These are phyloP conservation scores for Phytophthora palmivora DNA, from an alignment of 352 stramenopile genomes.

Conservation along the genomic window DNA sequence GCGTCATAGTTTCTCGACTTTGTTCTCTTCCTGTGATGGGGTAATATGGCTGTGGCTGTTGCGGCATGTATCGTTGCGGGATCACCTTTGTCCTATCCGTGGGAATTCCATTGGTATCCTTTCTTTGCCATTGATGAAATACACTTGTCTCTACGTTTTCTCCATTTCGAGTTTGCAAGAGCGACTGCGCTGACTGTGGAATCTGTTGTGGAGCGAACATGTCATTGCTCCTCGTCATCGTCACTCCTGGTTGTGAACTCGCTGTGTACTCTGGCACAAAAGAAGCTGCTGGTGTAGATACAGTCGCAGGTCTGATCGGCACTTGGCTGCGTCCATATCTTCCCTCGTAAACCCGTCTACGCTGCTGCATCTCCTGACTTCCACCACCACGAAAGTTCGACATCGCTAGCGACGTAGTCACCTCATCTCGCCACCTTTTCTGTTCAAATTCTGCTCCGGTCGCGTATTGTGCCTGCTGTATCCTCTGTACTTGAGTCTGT, in stretches of 20 bases:
- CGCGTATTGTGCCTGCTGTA: constrained; percentile 18
- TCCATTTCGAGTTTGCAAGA: constrained; percentile 20
- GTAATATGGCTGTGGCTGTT: constrained; percentile 24
- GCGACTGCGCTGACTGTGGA: constrained; percentile 10
- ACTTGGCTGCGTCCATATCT: constrained; percentile 2
- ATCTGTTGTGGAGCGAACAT: constrained; percentile 25
- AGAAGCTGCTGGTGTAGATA: not conserved
- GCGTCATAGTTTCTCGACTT: not conserved
- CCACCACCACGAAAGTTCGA: not conserved
- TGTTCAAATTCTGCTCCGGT: no score
- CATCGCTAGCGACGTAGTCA: no score
- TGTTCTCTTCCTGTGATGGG: constrained; percentile 1
- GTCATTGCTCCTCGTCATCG: constrained; percentile 4
- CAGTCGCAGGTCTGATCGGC: not conserved
- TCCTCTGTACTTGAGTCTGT: constrained; percentile 16
- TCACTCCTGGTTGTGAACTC: not conserved
- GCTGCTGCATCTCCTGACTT: constrained; percentile 3
- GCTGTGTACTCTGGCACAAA: constrained; percentile 8
- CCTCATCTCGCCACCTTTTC: no score
- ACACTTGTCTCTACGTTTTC: constrained; percentile 1
- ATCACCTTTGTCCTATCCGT: constrained; percentile 8
- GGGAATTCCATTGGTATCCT: constrained; percentile 2
- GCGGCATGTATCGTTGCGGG: constrained; percentile 9
- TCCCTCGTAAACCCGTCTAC: constrained; percentile 1
- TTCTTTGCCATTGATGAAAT: constrained; percentile 16